Percentiles rank a stretch among this genome's conserved stretches.
Conservation (phyloP, 2,329 filamentous ascomycete genomes). For the Cladophialophora psammophila region DNA sequence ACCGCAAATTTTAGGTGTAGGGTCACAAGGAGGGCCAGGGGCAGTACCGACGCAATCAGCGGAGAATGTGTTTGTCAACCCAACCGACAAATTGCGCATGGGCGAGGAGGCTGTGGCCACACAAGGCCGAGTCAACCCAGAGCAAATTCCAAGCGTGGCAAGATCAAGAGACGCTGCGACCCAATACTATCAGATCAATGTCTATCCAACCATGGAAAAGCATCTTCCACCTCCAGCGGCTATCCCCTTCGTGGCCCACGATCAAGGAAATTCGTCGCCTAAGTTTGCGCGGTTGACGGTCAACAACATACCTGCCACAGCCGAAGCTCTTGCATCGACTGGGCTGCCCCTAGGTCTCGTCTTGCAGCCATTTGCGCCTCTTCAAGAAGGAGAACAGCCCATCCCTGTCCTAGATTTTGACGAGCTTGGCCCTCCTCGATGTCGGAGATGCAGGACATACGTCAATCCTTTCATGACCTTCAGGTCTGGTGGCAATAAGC, state of each 20-base stretch:
- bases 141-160: conserved; percentile 92
- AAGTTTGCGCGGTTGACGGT: conserved; percentile 91
- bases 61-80: conserved; percentile 28
- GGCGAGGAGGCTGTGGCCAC: conserved; percentile 66
- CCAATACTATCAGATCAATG: conserved; percentile 81
- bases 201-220: conserved; percentile 95
- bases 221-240: conserved; percentile 89
- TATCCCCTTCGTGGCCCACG: conserved; percentile 88
- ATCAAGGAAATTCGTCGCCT: conserved; percentile 95
- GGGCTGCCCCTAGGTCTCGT: conserved; percentile 86
- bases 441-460: conserved; percentile 90
- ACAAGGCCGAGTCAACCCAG: conserved; percentile 80
- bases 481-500: conserved; percentile 89
- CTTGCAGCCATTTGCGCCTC: conserved; percentile 83
- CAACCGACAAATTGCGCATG: conserved; percentile 44
- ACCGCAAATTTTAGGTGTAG: conserved; percentile 38
- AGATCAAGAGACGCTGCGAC: conserved; percentile 81
- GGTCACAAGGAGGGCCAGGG: conserved; percentile 52
- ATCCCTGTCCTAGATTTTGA: conserved; percentile 96
- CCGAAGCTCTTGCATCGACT: conserved; percentile 80
- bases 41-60: conserved; percentile 41
- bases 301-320: conserved; percentile 87
- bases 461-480: conserved; percentile 99
- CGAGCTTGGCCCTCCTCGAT: conserved; percentile 86
- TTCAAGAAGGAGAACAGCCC: conserved; percentile 82